A percentile compares a stretch with the other conserved stretches of the same genome.
Evolutionary conservation across 2,329 filamentous ascomycete genomes (phyloP).

Genomic region (Neonectria sp.): DNA sequence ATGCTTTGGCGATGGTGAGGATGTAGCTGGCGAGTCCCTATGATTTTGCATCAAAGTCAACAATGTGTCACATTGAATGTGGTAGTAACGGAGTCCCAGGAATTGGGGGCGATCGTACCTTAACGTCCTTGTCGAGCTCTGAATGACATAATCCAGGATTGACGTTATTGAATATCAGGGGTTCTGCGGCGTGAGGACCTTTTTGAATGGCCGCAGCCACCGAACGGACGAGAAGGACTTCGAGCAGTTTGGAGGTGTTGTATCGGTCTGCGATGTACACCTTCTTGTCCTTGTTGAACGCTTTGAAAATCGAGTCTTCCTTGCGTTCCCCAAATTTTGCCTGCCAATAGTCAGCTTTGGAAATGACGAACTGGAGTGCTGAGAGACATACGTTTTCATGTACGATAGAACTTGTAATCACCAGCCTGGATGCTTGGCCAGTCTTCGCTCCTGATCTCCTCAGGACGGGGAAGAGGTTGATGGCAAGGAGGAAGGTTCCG

Average conservation of each 20-base stretch:
- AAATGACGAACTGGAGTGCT: neutral
- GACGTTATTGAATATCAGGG: slow-evolving; percentile 47
- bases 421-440: slow-evolving; percentile 51
- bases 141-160: slow-evolving; percentile 45
- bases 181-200: slow-evolving; percentile 22
- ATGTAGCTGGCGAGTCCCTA: neutral
- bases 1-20: neutral
- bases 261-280: neutral
- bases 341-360: neutral
- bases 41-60: too few species aligned
- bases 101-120: neutral
- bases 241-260: slow-evolving; percentile 41
- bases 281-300: neutral
- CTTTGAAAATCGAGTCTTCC: neutral
- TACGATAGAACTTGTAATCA: slow-evolving; percentile 44
- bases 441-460: slow-evolving; percentile 40
- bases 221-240: slow-evolving; percentile 39
- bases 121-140: neutral
- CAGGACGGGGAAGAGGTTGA: slow-evolving; percentile 52
- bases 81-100: too few species aligned
- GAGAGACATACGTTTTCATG: slow-evolving; percentile 1
- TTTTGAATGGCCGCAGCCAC: slow-evolving; percentile 37
- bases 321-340: neutral
- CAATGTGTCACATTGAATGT: too few species aligned
- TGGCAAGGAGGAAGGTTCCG: slow-evolving; percentile 31